Evolutionary conservation across 768 basidiomycete genomes (phyloP).

Genomic region (Multifurca ochricompacta): DNA sequence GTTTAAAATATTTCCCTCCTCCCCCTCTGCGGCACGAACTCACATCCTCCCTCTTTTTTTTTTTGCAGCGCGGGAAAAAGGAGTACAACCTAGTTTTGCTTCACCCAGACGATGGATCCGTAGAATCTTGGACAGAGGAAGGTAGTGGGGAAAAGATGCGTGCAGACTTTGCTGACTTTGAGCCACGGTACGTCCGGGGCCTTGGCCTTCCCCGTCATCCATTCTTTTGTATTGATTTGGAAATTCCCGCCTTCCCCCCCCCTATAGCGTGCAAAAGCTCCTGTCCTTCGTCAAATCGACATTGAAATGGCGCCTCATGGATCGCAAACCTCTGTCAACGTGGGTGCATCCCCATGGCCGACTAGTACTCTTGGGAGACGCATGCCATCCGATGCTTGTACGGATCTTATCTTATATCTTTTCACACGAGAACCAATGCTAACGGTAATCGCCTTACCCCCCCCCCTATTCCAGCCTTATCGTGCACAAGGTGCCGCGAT

Average conservation of each 20-base stretch:
- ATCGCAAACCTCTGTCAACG: constrained; percentile 32
- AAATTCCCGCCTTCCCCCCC: no score
- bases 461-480: constrained; percentile 32
- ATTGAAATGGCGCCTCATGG: constrained; percentile 37
- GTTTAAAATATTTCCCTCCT: not conserved
- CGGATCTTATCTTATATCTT: constrained; percentile 33
- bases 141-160: constrained; percentile 39
- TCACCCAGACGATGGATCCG: constrained; percentile 34
- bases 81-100: constrained; percentile 33
- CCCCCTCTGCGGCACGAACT: no score
- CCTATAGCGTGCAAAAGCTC: constrained; percentile 29
- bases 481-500: constrained; percentile 37
- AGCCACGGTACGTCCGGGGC: constrained; percentile 32
- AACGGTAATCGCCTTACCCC: no score
- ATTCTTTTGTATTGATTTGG: not conserved
- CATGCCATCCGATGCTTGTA: constrained; percentile 39
- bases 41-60: constrained; percentile 5
- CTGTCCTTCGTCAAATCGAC: constrained; percentile 32
- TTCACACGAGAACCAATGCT: no score
- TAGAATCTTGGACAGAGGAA: constrained; percentile 37
- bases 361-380: constrained; percentile 33
- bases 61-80: constrained; percentile 28
- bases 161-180: constrained; percentile 34
- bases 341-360: constrained; percentile 33
- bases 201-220: constrained; percentile 26